These are phyloP conservation scores for Cladophialophora carrionii DNA, from an alignment of 2,329 filamentous ascomycete genomes.

Conservation along the genomic window DNA sequence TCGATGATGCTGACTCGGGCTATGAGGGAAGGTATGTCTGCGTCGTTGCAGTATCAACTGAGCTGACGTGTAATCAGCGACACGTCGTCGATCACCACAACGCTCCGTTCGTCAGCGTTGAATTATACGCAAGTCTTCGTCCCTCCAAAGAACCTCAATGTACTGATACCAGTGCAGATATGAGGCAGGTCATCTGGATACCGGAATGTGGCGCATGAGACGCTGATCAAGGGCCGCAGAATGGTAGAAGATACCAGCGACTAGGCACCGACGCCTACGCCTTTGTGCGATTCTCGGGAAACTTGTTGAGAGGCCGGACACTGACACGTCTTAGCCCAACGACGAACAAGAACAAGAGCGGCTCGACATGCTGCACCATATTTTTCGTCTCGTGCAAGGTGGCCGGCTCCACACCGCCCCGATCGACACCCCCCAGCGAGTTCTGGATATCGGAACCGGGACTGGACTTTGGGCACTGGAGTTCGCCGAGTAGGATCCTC, in stretches of 20 bases:
- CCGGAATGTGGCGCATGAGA: background rate
- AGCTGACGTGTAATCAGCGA: conserved; percentile 7
- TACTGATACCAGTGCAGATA: conserved; percentile 5
- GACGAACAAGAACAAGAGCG: conserved; percentile 26
- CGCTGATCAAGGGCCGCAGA: conserved; percentile 37
- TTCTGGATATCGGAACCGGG: conserved; percentile 34
- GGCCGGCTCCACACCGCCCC: conserved; percentile 2
- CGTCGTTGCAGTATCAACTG: background rate
- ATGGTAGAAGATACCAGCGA: conserved; percentile 36
- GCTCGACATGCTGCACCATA: conserved; percentile 18
- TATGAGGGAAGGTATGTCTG: conserved; percentile 14
- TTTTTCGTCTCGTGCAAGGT: conserved; percentile 37
- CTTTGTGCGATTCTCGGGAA: conserved; percentile 13
- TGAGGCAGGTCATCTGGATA: conserved; percentile 5
- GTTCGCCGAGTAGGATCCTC: conserved; percentile 37
- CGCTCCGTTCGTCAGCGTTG: conserved; percentile 1
- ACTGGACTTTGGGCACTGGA: conserved; percentile 36
- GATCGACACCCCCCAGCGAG: conserved; percentile 6
- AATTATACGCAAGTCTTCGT: conserved; percentile 3
- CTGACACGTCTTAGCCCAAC: conserved; percentile 23
- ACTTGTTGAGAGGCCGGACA: background rate
- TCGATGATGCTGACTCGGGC: conserved; percentile 7
- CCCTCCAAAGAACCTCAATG: background rate
- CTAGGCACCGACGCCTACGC: conserved; percentile 26
- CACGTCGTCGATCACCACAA: background rate